Percentiles rank a stretch among this genome's conserved stretches.
These are phyloP conservation scores for Monosporozyma solicola DNA, from an alignment of 805 yeast genomes.

Conservation along the genomic window DNA sequence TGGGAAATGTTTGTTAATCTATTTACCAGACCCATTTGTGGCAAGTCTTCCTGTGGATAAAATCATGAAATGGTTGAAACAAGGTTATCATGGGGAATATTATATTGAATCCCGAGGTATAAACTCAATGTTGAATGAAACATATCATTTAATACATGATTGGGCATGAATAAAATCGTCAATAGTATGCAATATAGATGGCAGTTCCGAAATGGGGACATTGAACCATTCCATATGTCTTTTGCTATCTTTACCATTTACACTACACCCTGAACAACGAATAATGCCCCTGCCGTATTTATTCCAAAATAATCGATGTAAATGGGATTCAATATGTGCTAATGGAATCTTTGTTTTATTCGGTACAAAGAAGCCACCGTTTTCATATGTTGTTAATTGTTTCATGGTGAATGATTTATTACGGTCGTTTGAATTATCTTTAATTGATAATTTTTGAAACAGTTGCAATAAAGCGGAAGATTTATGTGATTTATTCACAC, in stretches of 20 bases:
- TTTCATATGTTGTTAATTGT: constrained; percentile 10
- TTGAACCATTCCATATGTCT: constrained; percentile 25
- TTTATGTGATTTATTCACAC: not conserved
- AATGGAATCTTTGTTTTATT: constrained; percentile 11
- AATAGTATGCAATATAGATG: constrained; percentile 11
- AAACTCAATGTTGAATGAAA: constrained; percentile 3
- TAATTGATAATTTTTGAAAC: constrained; percentile 9
- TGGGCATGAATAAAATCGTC: constrained; percentile 10
- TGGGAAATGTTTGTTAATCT: not conserved
- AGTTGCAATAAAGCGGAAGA: constrained; percentile 4
- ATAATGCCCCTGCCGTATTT: constrained; percentile 24
- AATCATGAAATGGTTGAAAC: constrained; percentile 7
- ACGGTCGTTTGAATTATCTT: not conserved
- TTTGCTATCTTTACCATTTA: constrained; percentile 9
- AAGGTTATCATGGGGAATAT: constrained; percentile 11
- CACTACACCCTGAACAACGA: constrained; percentile 23
- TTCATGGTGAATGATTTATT: not conserved
- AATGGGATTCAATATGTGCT: constrained; percentile 14
- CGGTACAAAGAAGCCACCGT: constrained; percentile 21
- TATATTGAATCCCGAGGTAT: not conserved
- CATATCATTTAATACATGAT: not conserved
- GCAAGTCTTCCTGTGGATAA: not conserved
- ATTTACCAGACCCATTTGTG: not conserved
- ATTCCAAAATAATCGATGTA: constrained; percentile 24
- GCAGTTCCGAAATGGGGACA: constrained; percentile 20